A percentile compares a stretch with the other conserved stretches of the same genome.
Evolutionary conservation across 257 asterid species (phyloP).

Genomic region (Thymus mandschuricus): DNA sequence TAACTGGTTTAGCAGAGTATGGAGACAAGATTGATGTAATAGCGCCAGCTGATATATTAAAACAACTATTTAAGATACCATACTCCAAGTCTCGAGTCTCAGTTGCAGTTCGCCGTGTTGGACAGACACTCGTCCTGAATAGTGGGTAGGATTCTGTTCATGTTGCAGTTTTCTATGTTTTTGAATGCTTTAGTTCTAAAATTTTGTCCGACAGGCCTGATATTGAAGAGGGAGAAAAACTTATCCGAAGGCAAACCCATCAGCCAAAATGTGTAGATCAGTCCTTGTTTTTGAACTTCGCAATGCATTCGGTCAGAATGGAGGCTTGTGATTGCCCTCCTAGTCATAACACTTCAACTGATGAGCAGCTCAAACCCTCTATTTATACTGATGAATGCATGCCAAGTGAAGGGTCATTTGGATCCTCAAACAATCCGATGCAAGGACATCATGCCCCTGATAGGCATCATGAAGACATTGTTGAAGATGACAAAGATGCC

Average conservation of each 20-base stretch:
- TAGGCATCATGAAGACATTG: conserved; percentile 45
- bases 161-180: conserved; percentile 30
- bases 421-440: conserved; percentile 46
- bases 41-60: conserved; percentile 83
- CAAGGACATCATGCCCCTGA: conserved; percentile 55
- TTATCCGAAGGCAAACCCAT: conserved; percentile 71
- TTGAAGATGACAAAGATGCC: conserved; percentile 48
- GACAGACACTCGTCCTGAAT: conserved; percentile 79
- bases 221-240: conserved; percentile 87
- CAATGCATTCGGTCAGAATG: conserved; percentile 99
- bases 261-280: conserved; percentile 84
- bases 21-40: conserved; percentile 90
- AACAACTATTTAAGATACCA: conserved; percentile 93
- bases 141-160: conserved; percentile 63
- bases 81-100: conserved; percentile 91
- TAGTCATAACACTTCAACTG: conserved; percentile 52
- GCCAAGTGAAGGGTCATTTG: conserved; percentile 60
- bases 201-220: conserved; percentile 73
- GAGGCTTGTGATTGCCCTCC: conserved; percentile 99
- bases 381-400: conserved; percentile 46
- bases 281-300: conserved; percentile 88
- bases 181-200: conserved; percentile 38
- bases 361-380: conserved; percentile 56
- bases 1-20: conserved; percentile 82
- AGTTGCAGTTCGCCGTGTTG: conserved; percentile 92